phyloP scores from a whole-genome alignment of 495 filamentous ascomycete genomes.

The Penicillium pancosmium region DNA sequence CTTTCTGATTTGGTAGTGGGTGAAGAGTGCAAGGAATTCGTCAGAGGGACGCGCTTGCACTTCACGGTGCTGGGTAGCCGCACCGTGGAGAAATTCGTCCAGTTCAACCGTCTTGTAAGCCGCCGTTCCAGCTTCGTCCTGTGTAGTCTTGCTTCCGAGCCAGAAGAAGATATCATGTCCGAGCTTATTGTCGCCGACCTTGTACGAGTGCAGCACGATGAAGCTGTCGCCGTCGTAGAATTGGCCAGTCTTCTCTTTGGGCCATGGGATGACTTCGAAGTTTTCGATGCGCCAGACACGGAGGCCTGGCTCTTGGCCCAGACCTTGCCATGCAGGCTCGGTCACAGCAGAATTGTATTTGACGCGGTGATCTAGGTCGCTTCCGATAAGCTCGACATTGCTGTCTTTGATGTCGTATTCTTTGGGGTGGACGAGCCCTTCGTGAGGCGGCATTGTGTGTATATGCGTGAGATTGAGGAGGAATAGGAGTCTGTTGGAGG shows the following conservation, averaged over 20 bases:
- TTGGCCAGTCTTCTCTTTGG: slow-evolving; percentile 51
- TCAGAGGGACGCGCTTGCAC: slow-evolving; percentile 56
- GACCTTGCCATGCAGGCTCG: slow-evolving; percentile 64
- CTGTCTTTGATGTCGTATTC: slow-evolving; percentile 64
- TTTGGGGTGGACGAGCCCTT: slow-evolving; percentile 58
- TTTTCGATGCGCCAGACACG: slow-evolving; percentile 64
- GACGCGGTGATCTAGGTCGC: slow-evolving; percentile 61
- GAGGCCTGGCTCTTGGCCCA: slow-evolving; percentile 53
- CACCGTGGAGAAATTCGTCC: slow-evolving; percentile 62
- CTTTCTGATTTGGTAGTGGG: slow-evolving; percentile 50
- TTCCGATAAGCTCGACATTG: slow-evolving; percentile 63
- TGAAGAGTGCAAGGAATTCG: slow-evolving; percentile 60
- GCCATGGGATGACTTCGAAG: slow-evolving; percentile 62
- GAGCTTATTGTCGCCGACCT: slow-evolving; percentile 52
- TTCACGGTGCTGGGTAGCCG: slow-evolving; percentile 62
- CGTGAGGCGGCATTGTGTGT: slow-evolving; percentile 55
- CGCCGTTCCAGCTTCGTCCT: slow-evolving; percentile 65
- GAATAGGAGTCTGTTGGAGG: neutral
- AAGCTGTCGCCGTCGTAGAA: slow-evolving; percentile 68
- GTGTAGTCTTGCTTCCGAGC: slow-evolving; percentile 60
- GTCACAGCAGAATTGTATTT: slow-evolving; percentile 62
- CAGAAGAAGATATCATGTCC: slow-evolving; percentile 64
- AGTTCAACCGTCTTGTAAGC: slow-evolving; percentile 69
- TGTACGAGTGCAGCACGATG: slow-evolving; percentile 60
- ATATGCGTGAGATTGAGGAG: neutral